Percentiles rank a stretch among this genome's conserved stretches.
phyloP scores from a whole-genome alignment of 768 basidiomycete genomes.

The Serendipita sp. region DNA sequence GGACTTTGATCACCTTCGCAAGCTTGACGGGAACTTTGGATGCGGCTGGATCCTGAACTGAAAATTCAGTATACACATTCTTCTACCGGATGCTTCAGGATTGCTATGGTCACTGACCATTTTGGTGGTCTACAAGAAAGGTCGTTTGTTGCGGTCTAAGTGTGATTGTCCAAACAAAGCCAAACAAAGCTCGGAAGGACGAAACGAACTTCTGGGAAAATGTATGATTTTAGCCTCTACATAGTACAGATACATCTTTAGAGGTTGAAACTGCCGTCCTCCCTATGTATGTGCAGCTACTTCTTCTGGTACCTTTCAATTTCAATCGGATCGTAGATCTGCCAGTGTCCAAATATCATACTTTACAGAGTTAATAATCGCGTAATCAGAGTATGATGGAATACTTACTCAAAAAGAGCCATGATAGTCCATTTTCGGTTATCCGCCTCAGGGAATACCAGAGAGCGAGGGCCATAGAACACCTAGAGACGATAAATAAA shows the following conservation, averaged over 20 bases:
- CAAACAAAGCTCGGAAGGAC: neutral
- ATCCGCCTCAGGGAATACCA: constrained; percentile 89
- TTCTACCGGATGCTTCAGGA: neutral
- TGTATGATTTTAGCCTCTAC: neutral
- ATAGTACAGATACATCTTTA: neutral
- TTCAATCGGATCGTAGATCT: constrained; percentile 1
- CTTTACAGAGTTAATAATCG: neutral
- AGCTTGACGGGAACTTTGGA: constrained; percentile 92
- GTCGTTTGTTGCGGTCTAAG: neutral
- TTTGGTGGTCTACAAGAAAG: neutral
- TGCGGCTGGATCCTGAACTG: constrained; percentile 2
- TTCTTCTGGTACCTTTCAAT: constrained; percentile 1
- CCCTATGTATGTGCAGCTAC: neutral
- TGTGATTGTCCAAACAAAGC: neutral
- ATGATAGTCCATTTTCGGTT: constrained; percentile 97
- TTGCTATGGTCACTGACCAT: neutral
- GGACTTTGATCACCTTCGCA: constrained; percentile 95
- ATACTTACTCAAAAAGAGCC: constrained; percentile 72
- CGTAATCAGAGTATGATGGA: neutral
- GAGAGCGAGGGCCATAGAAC: constrained; percentile 81
- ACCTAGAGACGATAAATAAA: constrained; percentile 33
- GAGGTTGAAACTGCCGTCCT: neutral
- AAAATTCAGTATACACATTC: neutral
- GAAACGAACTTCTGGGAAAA: neutral
- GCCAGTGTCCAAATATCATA: constrained; percentile 12